A percentile compares a stretch with the other conserved stretches of the same genome.
Evolutionary conservation across 768 basidiomycete species (phyloP).

Genomic region (Panellus pusillus): DNA sequence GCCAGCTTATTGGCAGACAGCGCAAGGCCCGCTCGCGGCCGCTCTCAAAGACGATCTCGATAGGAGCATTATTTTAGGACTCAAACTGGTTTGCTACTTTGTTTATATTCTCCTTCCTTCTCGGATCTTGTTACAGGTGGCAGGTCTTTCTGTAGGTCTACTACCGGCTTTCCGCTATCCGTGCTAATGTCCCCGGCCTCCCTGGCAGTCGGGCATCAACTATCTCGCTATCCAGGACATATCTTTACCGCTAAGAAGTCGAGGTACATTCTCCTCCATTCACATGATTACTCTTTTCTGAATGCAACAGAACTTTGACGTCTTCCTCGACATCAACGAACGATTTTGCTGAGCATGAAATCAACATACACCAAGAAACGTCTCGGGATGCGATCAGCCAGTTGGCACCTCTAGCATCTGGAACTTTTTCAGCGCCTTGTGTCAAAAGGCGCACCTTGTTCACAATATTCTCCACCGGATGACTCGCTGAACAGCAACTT

Average conservation of each 20-base stretch:
- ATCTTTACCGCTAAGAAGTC: not conserved
- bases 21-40: conserved; percentile 1
- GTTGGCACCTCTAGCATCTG: not conserved
- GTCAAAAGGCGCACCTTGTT: not conserved
- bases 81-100: not conserved
- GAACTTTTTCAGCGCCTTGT: conserved; percentile 1
- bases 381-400: not conserved
- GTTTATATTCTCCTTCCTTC: not conserved
- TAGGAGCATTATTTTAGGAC: not conserved
- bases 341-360: conserved; percentile 4
- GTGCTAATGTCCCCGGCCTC: not conserved
- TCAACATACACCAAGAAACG: not conserved
- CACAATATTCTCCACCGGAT: too few species aligned
- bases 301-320: not conserved
- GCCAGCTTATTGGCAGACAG: conserved; percentile 1
- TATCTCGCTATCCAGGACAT: not conserved
- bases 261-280: too few species aligned
- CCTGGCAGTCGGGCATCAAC: not conserved
- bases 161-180: too few species aligned
- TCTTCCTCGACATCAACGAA: conserved; percentile 3
- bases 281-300: too few species aligned
- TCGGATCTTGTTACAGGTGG: not conserved
- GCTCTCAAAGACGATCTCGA: not conserved
- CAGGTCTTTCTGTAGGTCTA: not conserved
- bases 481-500: not conserved